These are phyloP conservation scores for Coprinopsis strossmayeri DNA, from an alignment of 768 basidiomycete species.

Conservation along the genomic window DNA sequence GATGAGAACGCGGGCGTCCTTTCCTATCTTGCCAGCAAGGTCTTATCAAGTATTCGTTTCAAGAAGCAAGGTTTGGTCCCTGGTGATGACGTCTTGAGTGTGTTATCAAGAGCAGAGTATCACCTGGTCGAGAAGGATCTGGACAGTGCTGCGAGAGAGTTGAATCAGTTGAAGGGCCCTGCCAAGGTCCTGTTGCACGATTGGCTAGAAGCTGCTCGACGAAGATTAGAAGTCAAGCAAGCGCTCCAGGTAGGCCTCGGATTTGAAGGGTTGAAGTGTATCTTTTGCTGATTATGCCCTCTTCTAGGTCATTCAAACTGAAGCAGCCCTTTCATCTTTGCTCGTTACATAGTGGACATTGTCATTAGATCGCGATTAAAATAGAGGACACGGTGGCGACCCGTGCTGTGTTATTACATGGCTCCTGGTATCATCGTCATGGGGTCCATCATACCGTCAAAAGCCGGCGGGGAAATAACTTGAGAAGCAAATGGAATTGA, in stretches of 20 bases:
- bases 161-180: slow-evolving; percentile 85
- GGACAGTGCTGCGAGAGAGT: slow-evolving; percentile 81
- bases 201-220: slow-evolving; percentile 88
- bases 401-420: no score
- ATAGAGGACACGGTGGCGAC: slow-evolving; percentile 7
- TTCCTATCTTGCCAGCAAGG: slow-evolving; percentile 77
- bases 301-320: slow-evolving; percentile 68
- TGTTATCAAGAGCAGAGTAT: slow-evolving; percentile 83
- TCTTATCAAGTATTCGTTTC: slow-evolving; percentile 73
- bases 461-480: not conserved
- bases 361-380: slow-evolving; percentile 17
- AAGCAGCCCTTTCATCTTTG: slow-evolving; percentile 78
- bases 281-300: slow-evolving; percentile 11
- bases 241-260: slow-evolving; percentile 64
- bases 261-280: not conserved
- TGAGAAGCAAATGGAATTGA: not conserved
- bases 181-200: slow-evolving; percentile 70
- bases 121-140: slow-evolving; percentile 90
- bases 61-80: slow-evolving; percentile 70
- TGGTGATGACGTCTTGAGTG: slow-evolving; percentile 81
- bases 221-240: slow-evolving; percentile 86
- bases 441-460: not conserved
- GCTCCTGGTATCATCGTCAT: not conserved
- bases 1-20: slow-evolving; percentile 85
- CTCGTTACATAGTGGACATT: slow-evolving; percentile 52